Percentiles rank a stretch among this genome's conserved stretches.
phyloP scores from a whole-genome alignment of 2,329 filamentous ascomycete species.

The Exophiala sp. region DNA sequence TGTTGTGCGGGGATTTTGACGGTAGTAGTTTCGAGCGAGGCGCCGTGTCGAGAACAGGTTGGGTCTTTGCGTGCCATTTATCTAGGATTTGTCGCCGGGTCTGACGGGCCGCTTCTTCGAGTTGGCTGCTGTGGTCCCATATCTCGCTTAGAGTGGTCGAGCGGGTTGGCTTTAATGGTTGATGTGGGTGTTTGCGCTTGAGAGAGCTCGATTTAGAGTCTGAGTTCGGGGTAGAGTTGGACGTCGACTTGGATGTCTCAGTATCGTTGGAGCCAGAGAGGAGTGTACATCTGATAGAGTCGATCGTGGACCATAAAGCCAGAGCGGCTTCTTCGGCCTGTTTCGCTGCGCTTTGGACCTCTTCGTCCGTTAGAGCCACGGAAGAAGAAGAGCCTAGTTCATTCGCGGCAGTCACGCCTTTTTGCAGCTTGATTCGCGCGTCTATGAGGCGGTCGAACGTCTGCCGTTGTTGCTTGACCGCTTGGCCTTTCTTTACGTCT shows the following conservation, averaged over 20 bases:
- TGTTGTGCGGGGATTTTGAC: conserved; percentile 43
- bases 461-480: conserved; percentile 77
- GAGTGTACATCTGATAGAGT: conserved; percentile 37
- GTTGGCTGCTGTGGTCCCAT: conserved; percentile 63
- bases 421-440: conserved; percentile 85
- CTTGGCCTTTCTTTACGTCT: conserved; percentile 77
- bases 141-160: conserved; percentile 57
- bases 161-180: conserved; percentile 48
- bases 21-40: conserved; percentile 59
- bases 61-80: conserved; percentile 83
- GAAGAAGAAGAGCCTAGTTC: conserved; percentile 53
- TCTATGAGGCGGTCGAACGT: conserved; percentile 86
- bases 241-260: too few species aligned
- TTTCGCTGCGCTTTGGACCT: conserved; percentile 51
- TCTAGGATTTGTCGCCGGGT: conserved; percentile 69
- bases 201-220: conserved; percentile 32
- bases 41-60: conserved; percentile 49
- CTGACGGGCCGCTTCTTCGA: conserved; percentile 55
- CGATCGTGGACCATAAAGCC: conserved; percentile 70
- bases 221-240: too few species aligned
- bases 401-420: conserved; percentile 77
- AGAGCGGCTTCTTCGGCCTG: conserved; percentile 81
- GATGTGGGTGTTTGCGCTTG: conserved; percentile 37
- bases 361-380: conserved; percentile 33
- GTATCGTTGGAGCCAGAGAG: not conserved